Evolutionary conservation across 306 rosid species (phyloP), one percentile per base, ranked within the genome.

Genomic region (Morella rubra): DNA sequence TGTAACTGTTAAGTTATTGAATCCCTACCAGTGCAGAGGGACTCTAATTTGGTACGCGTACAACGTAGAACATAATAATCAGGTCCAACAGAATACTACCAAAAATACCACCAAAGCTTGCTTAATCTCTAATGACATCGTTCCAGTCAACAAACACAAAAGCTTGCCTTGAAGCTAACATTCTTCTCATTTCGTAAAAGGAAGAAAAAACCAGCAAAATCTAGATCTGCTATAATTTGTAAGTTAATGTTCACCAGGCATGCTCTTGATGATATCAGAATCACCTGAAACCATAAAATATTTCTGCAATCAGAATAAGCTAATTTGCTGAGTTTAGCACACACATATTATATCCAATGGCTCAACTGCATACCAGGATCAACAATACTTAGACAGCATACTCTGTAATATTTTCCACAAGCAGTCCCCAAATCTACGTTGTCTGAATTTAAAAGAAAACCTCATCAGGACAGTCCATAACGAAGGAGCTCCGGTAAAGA

Each of bases 361-460:
- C 71, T 8, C 49, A 41, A n/a, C 71, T 58, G 37, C n/a, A 24
- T 87, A 92, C 97, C 97, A 3, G 96, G 90, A 79, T 92, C 97
- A 22, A 92, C 16, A 18, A 92, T 90, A 83, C 97, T 92, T 24
- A 92, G 96, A 82, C 97, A 92, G 86, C 93, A 92, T 22, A 92
- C 97, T 81, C 97, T 87, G 85, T 54, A 92, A 64, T 88, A 92
- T 45, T 90, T 92, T 4, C 97, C 97, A 8, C 96, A 92, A n/a
- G 97, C 97, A 0, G 96, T 92, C 41, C 96, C 97, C 72, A 92
- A 80, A 53, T 92, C 97, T 5, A 92, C 97, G 10, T 90, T 92
- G 87, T 89, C 97, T 90, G 74, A 2, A 27, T 74, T 3, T 55
- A 41, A 2, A 71, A 71, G 27, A 18, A 52, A 67, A 13, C 53